A percentile compares a stretch with the other conserved stretches of the same genome.
These are phyloP conservation scores for Peronospora tabacina DNA, from an alignment of 352 stramenopile genomes.

Conservation along the genomic window DNA sequence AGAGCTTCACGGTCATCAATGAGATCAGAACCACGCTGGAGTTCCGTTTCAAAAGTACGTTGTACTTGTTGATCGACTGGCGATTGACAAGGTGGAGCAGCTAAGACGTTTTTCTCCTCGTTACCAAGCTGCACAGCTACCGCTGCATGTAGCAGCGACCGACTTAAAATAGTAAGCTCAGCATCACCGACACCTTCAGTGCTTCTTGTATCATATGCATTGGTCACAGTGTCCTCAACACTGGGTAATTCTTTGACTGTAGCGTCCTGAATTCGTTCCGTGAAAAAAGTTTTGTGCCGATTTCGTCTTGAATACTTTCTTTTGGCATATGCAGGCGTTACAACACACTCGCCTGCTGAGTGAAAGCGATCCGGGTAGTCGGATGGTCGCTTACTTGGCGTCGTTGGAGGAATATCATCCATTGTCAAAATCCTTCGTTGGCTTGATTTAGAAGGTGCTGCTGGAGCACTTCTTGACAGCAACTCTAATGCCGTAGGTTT, in stretches of 20 bases:
- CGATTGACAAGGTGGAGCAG: neutral
- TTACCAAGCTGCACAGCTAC: constrained; percentile 31
- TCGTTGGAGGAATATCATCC: constrained; percentile 12
- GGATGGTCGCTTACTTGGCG: constrained; percentile 26
- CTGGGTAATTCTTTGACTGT: constrained; percentile 20
- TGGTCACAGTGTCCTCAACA: constrained; percentile 34
- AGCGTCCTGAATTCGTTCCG: constrained; percentile 33
- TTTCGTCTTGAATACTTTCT: constrained; percentile 36
- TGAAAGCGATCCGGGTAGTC: constrained; percentile 19
- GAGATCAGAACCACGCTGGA: constrained; percentile 2
- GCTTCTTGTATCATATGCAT: constrained; percentile 27
- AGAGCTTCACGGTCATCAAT: constrained; percentile 19
- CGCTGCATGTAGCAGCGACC: constrained; percentile 46
- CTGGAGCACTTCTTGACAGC: constrained; percentile 47
- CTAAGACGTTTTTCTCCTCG: constrained; percentile 12
- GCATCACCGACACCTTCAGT: constrained; percentile 24
- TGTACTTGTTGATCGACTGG: constrained; percentile 4
- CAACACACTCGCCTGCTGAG: constrained; percentile 10
- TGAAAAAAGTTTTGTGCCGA: constrained; percentile 27
- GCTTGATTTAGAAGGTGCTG: constrained; percentile 16
- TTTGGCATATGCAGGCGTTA: constrained; percentile 30
- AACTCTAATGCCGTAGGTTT: constrained; percentile 37
- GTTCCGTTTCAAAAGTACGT: constrained; percentile 2
- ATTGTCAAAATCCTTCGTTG: constrained; percentile 4
- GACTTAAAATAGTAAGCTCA: constrained; percentile 41